Conservation (phyloP, 352 stramenopile species). For the Globisporangium echinulatum region DNA sequence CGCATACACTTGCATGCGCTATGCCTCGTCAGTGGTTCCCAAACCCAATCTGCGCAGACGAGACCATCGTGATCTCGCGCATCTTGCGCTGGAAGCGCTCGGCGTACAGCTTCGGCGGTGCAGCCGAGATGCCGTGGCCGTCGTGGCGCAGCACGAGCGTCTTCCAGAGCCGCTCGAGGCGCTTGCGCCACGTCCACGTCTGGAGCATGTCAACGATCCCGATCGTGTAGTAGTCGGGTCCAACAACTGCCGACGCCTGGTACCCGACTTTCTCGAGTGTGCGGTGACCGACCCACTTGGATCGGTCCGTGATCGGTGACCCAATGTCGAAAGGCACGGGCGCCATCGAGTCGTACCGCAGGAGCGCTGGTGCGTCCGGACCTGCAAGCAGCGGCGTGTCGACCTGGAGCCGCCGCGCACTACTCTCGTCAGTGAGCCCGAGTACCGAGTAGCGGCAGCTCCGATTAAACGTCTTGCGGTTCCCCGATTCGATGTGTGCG, state of each 20-base stretch:
- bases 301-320: conserved; percentile 12
- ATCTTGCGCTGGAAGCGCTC: conserved; percentile 81
- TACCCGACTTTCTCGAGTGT: conserved; percentile 62
- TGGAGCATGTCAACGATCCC: conserved; percentile 89
- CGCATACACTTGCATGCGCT: not conserved
- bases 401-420: conserved; percentile 18
- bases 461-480: conserved; percentile 48
- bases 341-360: conserved; percentile 47
- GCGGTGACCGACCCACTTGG: conserved; percentile 52
- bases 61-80: conserved; percentile 80
- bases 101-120: conserved; percentile 64
- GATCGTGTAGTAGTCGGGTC: conserved; percentile 84
- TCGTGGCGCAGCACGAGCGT: conserved; percentile 68
- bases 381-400: conserved; percentile 39
- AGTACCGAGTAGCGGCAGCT: conserved; percentile 73
- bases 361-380: conserved; percentile 1
- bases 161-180: conserved; percentile 82
- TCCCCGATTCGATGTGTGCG: conserved; percentile 45
- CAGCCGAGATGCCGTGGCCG: conserved; percentile 67
- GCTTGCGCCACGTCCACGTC: conserved; percentile 83
- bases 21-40: conserved; percentile 18
- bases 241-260: conserved; percentile 67
- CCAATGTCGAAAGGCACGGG: conserved; percentile 28
- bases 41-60: conserved; percentile 43
- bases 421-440: conserved; percentile 33